Evolutionary conservation across 495 filamentous ascomycete genomes (phyloP).

Genomic region (Hypoxylon lenormandii): DNA sequence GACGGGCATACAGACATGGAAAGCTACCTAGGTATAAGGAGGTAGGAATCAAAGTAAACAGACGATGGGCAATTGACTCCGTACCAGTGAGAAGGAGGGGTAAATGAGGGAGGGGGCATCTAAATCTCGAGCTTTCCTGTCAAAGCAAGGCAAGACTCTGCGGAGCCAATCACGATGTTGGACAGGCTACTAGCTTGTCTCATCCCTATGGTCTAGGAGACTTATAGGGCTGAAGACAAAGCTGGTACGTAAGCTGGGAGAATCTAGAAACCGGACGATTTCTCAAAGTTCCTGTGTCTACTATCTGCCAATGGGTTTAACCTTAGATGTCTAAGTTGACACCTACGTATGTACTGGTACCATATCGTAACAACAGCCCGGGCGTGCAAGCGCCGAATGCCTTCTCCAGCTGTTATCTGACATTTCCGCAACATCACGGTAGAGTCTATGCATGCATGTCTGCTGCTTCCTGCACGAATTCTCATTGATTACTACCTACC

Average conservation of each 20-base stretch:
- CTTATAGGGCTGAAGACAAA: slow-evolving; percentile 44
- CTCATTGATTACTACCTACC: slow-evolving; percentile 24
- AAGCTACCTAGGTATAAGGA: no score
- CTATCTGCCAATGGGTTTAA: not conserved
- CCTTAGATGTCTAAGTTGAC: not conserved
- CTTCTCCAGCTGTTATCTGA: slow-evolving; percentile 1
- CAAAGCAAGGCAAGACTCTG: slow-evolving; percentile 33
- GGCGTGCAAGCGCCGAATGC: not conserved
- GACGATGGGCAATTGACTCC: not conserved
- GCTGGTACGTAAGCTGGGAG: not conserved
- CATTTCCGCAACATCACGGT: slow-evolving; percentile 7
- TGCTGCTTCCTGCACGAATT: slow-evolving; percentile 21
- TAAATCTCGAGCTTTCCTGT: slow-evolving; percentile 32
- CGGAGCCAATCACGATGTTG: slow-evolving; percentile 36
- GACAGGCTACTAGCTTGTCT: slow-evolving; percentile 23
- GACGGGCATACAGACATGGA: no score
- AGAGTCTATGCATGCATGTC: slow-evolving; percentile 20
- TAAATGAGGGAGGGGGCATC: slow-evolving; percentile 15
- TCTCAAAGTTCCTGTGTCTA: not conserved
- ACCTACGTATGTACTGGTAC: not conserved
- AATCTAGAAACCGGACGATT: slow-evolving; percentile 6
- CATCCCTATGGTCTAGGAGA: slow-evolving; percentile 22
- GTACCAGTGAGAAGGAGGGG: slow-evolving; percentile 21
- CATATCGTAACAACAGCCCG: not conserved
- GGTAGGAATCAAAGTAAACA: not conserved